Percentiles rank a stretch among this genome's conserved stretches.
Conservation (phyloP, 495 filamentous ascomycete species). For the Letharia lupina region DNA sequence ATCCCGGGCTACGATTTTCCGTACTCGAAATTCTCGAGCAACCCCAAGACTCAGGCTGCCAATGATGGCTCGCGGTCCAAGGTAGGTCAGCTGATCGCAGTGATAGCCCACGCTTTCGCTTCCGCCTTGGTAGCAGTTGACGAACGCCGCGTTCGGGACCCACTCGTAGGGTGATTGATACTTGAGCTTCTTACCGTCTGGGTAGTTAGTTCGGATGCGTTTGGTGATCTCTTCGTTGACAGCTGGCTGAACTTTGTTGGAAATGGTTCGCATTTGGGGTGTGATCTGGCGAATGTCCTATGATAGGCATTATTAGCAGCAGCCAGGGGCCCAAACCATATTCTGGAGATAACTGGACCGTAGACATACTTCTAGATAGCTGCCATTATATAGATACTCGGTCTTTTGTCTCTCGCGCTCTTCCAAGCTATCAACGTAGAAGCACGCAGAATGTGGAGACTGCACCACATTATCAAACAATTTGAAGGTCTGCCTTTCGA, state of each 20-base stretch:
- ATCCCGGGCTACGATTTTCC: constrained; percentile 57
- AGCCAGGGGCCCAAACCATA: not conserved
- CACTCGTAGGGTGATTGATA: constrained; percentile 66
- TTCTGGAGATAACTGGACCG: not conserved
- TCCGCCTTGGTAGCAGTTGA: constrained; percentile 83
- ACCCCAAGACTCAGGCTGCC: constrained; percentile 87
- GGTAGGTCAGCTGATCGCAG: constrained; percentile 83
- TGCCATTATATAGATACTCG: constrained; percentile 80
- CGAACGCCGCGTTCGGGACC: constrained; percentile 82
- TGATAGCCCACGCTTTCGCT: constrained; percentile 77
- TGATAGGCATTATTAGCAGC: constrained; percentile 3
- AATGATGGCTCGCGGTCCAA: constrained; percentile 80
- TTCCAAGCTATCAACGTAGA: constrained; percentile 66
- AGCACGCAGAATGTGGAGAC: constrained; percentile 68
- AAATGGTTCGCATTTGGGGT: constrained; percentile 59
- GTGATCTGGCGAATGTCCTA: constrained; percentile 67
- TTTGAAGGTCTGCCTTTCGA: constrained; percentile 64
- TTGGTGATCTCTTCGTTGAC: constrained; percentile 67
- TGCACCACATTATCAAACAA: constrained; percentile 78
- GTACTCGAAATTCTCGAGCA: constrained; percentile 80
- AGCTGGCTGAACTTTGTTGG: constrained; percentile 53
- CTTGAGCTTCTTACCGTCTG: constrained; percentile 60
- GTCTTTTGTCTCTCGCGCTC: constrained; percentile 55
- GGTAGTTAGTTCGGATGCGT: constrained; percentile 55
- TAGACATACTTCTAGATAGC: constrained; percentile 45